Evolutionary conservation across 768 basidiomycete genomes (phyloP).

Genomic region (Hemileccinum rubropunctum): DNA sequence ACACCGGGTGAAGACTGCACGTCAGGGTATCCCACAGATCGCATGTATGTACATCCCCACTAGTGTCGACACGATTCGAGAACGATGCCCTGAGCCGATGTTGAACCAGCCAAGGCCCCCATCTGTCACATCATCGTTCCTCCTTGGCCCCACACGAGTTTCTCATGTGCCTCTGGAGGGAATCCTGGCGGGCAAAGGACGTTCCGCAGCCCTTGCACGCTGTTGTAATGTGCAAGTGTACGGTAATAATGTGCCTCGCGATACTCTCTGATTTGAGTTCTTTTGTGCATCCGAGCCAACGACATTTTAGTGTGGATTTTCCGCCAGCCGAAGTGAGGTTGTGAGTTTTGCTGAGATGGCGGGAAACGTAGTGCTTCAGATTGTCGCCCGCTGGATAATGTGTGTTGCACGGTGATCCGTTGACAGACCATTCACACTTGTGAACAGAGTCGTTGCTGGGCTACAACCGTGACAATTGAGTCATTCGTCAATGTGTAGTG

Average conservation of each 20-base stretch:
- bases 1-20: not conserved
- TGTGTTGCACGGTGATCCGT: constrained; percentile 8
- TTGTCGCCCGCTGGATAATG: not conserved
- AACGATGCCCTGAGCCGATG: not conserved
- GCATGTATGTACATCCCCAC: not conserved
- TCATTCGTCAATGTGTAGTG: not conserved
- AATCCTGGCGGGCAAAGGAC: constrained; percentile 25
- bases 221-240: constrained; percentile 17
- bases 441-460: not conserved
- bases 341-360: constrained; percentile 10
- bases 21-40: too few species aligned
- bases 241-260: constrained; percentile 19
- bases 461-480: constrained; percentile 1
- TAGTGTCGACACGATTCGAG: not conserved
- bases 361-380: constrained; percentile 12
- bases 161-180: constrained; percentile 23
- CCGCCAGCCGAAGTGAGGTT: constrained; percentile 1
- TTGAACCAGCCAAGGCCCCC: not conserved
- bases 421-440: constrained; percentile 9
- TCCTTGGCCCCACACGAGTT: constrained; percentile 14
- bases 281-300: constrained; percentile 19
- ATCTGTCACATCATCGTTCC: not conserved
- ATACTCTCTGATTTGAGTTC: constrained; percentile 27
- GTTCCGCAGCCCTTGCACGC: constrained; percentile 20
- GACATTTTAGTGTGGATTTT: constrained; percentile 10